phyloP scores from a whole-genome alignment of 1,139 yeast genomes.

The Hyphopichia buzzinii region DNA sequence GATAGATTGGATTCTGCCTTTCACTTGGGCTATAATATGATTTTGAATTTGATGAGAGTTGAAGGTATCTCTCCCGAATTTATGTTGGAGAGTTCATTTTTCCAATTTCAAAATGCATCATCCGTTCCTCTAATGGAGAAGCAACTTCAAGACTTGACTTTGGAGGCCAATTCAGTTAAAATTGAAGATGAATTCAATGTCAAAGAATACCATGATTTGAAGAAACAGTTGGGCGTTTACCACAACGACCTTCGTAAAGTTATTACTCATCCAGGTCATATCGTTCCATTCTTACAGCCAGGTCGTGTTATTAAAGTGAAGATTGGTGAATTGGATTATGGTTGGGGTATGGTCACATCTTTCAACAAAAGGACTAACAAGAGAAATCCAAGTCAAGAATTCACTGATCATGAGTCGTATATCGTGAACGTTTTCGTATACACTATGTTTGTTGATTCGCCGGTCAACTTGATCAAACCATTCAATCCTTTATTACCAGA shows the following conservation, averaged over 20 bases:
- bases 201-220: conserved; percentile 79
- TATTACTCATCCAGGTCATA: conserved; percentile 89
- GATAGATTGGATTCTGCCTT: conserved; percentile 95
- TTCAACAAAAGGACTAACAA: conserved; percentile 68
- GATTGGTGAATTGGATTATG: conserved; percentile 64
- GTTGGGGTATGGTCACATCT: conserved; percentile 91
- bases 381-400: conserved; percentile 51
- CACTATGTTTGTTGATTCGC: conserved; percentile 75
- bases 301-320: conserved; percentile 81
- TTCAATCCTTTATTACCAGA: conserved; percentile 75
- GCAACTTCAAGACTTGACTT: conserved; percentile 52
- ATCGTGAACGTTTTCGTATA: conserved; percentile 82
- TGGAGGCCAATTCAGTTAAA: conserved; percentile 44
- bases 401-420: conserved; percentile 81
- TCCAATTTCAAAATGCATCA: conserved; percentile 90
- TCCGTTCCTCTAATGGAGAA: conserved; percentile 83
- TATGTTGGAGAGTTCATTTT: conserved; percentile 92
- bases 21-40: conserved; percentile 96
- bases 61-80: conserved; percentile 98
- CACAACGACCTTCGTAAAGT: conserved; percentile 78
- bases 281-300: conserved; percentile 77
- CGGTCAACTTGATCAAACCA: conserved; percentile 67
- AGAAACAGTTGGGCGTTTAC: conserved; percentile 67
- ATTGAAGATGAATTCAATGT: conserved; percentile 75
- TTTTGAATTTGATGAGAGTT: conserved; percentile 89